These are phyloP conservation scores for Suillus spraguei DNA, from an alignment of 768 basidiomycete genomes.

Conservation along the genomic window DNA sequence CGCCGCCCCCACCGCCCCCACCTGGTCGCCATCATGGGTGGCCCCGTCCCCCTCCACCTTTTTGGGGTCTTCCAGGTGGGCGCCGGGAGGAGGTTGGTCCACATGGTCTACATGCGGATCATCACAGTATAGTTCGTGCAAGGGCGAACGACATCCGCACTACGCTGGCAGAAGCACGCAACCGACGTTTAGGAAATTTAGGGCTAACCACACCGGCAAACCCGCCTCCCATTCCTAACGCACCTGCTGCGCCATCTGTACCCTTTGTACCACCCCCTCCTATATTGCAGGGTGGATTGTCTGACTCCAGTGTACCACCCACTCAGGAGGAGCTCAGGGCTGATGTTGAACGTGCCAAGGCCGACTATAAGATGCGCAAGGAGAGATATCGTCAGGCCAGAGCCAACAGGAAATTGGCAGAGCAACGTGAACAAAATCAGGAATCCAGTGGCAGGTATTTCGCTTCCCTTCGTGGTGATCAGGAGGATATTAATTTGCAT, in stretches of 20 bases:
- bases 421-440: constrained; percentile 26
- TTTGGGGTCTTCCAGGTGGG: neutral
- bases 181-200: constrained; percentile 1
- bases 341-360: constrained; percentile 67
- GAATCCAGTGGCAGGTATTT: constrained; percentile 31
- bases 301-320: neutral
- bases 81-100: neutral
- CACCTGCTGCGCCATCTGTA: neutral
- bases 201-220: neutral
- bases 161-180: constrained; percentile 6
- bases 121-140: neutral
- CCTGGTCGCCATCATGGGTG: constrained; percentile 5
- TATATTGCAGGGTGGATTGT: neutral
- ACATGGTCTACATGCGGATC: neutral
- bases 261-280: neutral
- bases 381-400: constrained; percentile 66
- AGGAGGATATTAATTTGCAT: constrained; percentile 11
- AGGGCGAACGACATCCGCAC: constrained; percentile 1
- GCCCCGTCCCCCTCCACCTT: constrained; percentile 6
- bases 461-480: neutral
- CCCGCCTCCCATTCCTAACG: neutral
- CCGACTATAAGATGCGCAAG: constrained; percentile 67
- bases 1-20: neutral
- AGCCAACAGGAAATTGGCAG: constrained; percentile 47
- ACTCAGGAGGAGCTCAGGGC: constrained; percentile 31